Percentiles rank a stretch among this genome's conserved stretches.
phyloP scores from a whole-genome alignment of 208 protist species.

The Tetramitus jugosus region DNA sequence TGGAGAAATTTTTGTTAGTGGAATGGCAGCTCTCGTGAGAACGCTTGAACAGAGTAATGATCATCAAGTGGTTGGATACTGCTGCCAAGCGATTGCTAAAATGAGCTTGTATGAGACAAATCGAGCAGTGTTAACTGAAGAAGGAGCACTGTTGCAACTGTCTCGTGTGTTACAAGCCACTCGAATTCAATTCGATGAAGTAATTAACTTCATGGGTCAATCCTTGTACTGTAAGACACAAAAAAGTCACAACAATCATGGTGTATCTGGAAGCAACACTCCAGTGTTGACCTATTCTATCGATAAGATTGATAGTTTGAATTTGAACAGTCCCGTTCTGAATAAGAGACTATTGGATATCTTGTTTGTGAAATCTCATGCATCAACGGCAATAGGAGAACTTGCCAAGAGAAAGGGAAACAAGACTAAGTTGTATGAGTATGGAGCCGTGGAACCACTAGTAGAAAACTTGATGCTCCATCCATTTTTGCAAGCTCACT shows the following conservation, averaged over 20 bases:
- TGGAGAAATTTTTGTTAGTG: slow-evolving; percentile 2
- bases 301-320: no score
- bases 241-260: no score
- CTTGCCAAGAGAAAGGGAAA: not conserved
- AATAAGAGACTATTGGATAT: not conserved
- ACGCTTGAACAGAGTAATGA: not conserved
- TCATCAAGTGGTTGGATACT: not conserved
- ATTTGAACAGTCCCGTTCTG: no score
- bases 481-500: not conserved
- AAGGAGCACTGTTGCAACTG: not conserved
- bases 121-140: not conserved
- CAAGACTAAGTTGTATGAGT: not conserved
- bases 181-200: not conserved
- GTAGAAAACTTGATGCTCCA: not conserved
- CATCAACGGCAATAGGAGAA: not conserved
- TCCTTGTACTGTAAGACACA: no score
- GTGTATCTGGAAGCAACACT: no score
- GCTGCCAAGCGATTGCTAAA: not conserved
- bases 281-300: no score
- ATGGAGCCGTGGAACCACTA: not conserved
- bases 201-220: not conserved
- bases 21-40: not conserved
- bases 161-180: not conserved
- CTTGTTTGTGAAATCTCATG: not conserved
- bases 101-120: not conserved